A percentile compares a stretch with the other conserved stretches of the same genome.
Evolutionary conservation across 176 grass and related monocot species (phyloP).

Genomic region (Paspalum notatum): DNA sequence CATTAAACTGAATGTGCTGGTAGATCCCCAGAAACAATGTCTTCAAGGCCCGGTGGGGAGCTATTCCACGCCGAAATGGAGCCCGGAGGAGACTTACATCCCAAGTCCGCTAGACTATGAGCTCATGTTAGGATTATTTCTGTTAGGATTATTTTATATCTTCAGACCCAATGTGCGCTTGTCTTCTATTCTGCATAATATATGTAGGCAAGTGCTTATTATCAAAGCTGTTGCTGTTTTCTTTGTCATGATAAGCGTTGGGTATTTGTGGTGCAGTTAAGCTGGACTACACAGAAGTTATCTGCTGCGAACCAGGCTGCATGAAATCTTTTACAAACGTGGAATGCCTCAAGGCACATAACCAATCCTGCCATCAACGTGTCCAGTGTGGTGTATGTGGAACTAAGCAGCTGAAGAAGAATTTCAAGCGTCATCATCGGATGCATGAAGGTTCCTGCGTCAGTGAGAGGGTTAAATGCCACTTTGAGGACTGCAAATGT

Average conservation of each 20-base stretch:
- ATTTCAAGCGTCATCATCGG: conserved; percentile 69
- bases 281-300: conserved; percentile 68
- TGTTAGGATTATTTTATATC: neutral
- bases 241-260: conserved; percentile 9
- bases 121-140: too few relatives aligned
- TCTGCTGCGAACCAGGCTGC: conserved; percentile 68
- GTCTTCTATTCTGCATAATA: conserved; percentile 13
- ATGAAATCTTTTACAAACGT: conserved; percentile 63
- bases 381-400: conserved; percentile 64
- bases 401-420: conserved; percentile 76
- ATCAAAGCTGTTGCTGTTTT: neutral
- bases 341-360: conserved; percentile 68
- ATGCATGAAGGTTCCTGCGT: conserved; percentile 60
- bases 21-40: too few relatives aligned
- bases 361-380: conserved; percentile 59
- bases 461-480: conserved; percentile 57
- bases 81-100: too few relatives aligned
- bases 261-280: conserved; percentile 49
- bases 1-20: too few relatives aligned
- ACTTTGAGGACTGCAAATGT: conserved; percentile 60
- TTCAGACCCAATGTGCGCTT: neutral
- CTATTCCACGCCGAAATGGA: too few relatives aligned
- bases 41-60: too few relatives aligned
- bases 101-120: too few relatives aligned
- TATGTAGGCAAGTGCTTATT: neutral